Evolutionary conservation across 768 basidiomycete genomes (phyloP).

Genomic region (Lentinula lateritia): DNA sequence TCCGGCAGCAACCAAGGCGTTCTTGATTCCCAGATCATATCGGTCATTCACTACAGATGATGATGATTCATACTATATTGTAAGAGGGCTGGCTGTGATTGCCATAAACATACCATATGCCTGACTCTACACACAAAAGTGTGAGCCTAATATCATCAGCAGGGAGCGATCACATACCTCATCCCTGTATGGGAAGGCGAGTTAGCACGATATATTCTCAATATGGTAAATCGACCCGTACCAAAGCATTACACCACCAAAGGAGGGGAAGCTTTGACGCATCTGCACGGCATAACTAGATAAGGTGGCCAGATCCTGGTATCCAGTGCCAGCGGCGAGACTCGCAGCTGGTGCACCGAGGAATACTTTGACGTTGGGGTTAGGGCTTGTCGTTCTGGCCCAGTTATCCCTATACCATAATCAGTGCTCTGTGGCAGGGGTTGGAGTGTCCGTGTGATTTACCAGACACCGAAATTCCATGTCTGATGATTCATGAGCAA

Average conservation of each 20-base stretch:
- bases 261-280: constrained; percentile 55
- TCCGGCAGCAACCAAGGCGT: constrained; percentile 51
- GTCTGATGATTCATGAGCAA: constrained; percentile 28
- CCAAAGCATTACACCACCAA: constrained; percentile 61
- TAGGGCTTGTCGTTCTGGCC: constrained; percentile 54
- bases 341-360: constrained; percentile 59
- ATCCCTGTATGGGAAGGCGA: constrained; percentile 17
- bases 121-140: neutral
- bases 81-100: too few relatives aligned
- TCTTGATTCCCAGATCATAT: constrained; percentile 58
- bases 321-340: constrained; percentile 55
- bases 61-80: neutral
- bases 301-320: constrained; percentile 43
- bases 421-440: neutral
- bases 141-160: neutral
- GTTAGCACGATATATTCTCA: too few relatives aligned
- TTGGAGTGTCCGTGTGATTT: neutral
- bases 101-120: neutral
- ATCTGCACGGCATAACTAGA: constrained; percentile 41
- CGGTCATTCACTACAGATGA: constrained; percentile 43
- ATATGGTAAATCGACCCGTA: constrained; percentile 30
- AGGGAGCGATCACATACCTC: neutral
- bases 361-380: constrained; percentile 58
- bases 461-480: constrained; percentile 63
- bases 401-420: constrained; percentile 47